Base-by-base conservation (phyloP, 2,329 filamentous ascomycete species). In the Cytospora schulzeri region DNA sequence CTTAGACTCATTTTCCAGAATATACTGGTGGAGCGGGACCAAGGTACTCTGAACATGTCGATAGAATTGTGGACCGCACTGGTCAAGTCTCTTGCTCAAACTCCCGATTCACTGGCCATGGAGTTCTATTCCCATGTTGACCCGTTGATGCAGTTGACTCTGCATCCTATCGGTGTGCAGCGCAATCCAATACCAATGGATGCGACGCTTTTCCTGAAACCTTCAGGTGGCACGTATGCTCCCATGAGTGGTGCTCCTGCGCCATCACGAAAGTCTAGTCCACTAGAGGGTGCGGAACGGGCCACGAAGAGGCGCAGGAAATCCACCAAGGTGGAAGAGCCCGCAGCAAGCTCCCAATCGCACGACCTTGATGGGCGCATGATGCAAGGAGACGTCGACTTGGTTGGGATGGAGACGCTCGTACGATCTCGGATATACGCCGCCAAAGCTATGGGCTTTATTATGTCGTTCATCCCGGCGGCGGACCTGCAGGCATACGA, bases 281-380 rank as follows among this genome's bases (percentile, higher is more conserved):
- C 85, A 12, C 80, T 83, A 0, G 81, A 87, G 62, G 79, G 79
- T 6, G 77, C 81, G 15, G 86, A 91, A 65, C 85, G 91, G 66
- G 83, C 87, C 17, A 81, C 88, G 2, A 92, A 95, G 77, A 88
- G 92, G 68, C 86, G 93, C 38, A 88, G 93, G 66, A 96, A 93
- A 76, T 91, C 91, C 0, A 88, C 91, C n/a, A 96, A 96, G 79
- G 79, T 85, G 24, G 91, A 95, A 62, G 90, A 93, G 31, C 77
- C 84, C 11, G 79, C 85, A 1, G 79, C 85, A 1, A 78, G 84
- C 4, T 85, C 80, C n/a, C 80, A 90, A n/a, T 86, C 90, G 1
- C 95, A 99, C 76, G 97, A 99, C 75, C 92, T 99, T 22, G 95
- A 99, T 75, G 95, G 93, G 12, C 93, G 96, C 70, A 97, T 99